Conservation (phyloP, 73 alveolate genomes). For the Symbiodinium pilosum region DNA sequence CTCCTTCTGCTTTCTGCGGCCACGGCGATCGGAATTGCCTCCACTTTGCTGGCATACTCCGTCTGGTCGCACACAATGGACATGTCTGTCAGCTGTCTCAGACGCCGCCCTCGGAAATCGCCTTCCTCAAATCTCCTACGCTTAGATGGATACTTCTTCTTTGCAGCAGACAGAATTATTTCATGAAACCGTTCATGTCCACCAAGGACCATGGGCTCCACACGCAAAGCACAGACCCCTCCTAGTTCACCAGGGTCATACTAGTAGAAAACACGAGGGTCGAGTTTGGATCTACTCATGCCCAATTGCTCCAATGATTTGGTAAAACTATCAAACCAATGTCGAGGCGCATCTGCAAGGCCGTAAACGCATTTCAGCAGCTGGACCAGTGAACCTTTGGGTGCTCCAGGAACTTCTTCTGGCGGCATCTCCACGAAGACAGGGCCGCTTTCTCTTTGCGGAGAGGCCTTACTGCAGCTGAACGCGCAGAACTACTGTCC, state of each 20-base stretch:
- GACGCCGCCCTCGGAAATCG: neutral
- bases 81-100: neutral
- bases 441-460: neutral
- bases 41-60: neutral
- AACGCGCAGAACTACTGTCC: neutral
- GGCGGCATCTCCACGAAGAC: neutral
- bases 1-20: neutral
- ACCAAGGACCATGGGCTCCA: neutral
- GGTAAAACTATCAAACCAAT: neutral
- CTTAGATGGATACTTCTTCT: neutral
- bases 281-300: neutral
- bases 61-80: neutral
- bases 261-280: neutral
- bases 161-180: neutral
- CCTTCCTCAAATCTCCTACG: neutral
- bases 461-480: neutral
- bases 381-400: neutral
- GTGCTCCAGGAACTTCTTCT: neutral
- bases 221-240: neutral
- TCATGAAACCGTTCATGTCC: neutral
- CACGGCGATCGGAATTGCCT: neutral
- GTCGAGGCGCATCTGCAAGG: neutral
- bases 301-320: neutral
- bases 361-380: slow-evolving; percentile 1
- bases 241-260: neutral